Base-by-base conservation (phyloP, 177 flowering plant species). In the Vitis hybrid region DNA sequence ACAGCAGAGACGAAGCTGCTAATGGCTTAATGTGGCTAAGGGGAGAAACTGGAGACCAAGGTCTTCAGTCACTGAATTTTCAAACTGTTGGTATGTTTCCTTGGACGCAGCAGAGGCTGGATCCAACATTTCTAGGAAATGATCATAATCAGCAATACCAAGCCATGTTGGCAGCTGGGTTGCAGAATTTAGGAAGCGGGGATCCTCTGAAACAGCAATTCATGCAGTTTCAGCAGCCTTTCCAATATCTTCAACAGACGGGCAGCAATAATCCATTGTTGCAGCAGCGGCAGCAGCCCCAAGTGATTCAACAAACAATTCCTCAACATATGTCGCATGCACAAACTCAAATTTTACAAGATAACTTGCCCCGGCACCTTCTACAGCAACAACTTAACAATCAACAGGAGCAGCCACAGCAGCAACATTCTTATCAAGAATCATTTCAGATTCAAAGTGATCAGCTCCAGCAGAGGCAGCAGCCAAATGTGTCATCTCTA, bases 71-170 rank as follows among this genome's bases (percentile, higher is more conserved):
- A 19, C 52, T 89, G 72, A 87, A 82, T 71, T 84, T 82, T 72
- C 94, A 83, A 68, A 67, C 81, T 56, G 70, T 77, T 60, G 88
- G 90, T 32, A 58, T 84, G 83, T 50, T 76, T 46, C 91, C 92
- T 9, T 88, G 90, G 94, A 75, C 84, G 87, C 97, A 89, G 70
- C 90, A 83, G 70, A 86, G 93, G 70, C 55, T 87, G 52, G 92
- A 92, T 70, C 80, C 85, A 9, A 40, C 80, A 13, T 55, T 83
- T 63, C 70, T 84, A 5, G 86, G 82, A 61, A 81, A 78, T 67
- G 86, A 85, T 68, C 87, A 83, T 27, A 85, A 77, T 71, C 92
- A 82, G 75, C 87, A 79, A 71, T 90, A 89, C 70, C 95, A 90
- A 71, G 87, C 90, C 55, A 81, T 88, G 84, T 76, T 87, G 32